phyloP scores from a whole-genome alignment of 106 monocot genomes.

The Acorus calamus region DNA sequence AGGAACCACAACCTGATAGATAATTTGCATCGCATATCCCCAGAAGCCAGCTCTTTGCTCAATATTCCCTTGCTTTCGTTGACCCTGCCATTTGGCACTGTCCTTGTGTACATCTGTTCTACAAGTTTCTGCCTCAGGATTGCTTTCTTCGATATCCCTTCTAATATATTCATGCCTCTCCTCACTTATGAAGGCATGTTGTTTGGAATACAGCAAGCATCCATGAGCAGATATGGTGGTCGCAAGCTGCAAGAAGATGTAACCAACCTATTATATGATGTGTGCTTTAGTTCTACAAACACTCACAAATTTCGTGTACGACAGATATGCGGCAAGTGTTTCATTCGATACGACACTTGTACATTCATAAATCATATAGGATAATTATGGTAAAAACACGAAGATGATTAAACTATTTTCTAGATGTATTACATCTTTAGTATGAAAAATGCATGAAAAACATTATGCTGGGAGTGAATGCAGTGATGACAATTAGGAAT shows the following conservation, averaged over 20 bases:
- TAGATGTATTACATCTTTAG: no score
- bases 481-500: no score
- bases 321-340: no score
- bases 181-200: background rate
- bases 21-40: slow-evolving; percentile 52
- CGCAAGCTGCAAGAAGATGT: slow-evolving; percentile 23
- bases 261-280: background rate
- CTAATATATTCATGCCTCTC: slow-evolving; percentile 19
- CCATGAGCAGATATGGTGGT: slow-evolving; percentile 46
- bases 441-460: no score
- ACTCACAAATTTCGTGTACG: background rate
- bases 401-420: no score
- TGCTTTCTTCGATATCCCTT: slow-evolving; percentile 8
- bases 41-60: slow-evolving; percentile 36
- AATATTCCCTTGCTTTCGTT: slow-evolving; percentile 4
- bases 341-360: no score
- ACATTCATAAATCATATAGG: no score
- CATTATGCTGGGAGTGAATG: no score
- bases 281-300: background rate
- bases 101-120: slow-evolving; percentile 3
- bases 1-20: slow-evolving; percentile 44
- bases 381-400: no score
- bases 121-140: slow-evolving; percentile 1
- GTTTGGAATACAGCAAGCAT: slow-evolving; percentile 27
- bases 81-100: slow-evolving; percentile 4